Percentiles rank a stretch among this genome's conserved stretches.
These are phyloP conservation scores for Phyllosticta paracitricarpa DNA, from an alignment of 2,329 filamentous ascomycete genomes.

Conservation along the genomic window DNA sequence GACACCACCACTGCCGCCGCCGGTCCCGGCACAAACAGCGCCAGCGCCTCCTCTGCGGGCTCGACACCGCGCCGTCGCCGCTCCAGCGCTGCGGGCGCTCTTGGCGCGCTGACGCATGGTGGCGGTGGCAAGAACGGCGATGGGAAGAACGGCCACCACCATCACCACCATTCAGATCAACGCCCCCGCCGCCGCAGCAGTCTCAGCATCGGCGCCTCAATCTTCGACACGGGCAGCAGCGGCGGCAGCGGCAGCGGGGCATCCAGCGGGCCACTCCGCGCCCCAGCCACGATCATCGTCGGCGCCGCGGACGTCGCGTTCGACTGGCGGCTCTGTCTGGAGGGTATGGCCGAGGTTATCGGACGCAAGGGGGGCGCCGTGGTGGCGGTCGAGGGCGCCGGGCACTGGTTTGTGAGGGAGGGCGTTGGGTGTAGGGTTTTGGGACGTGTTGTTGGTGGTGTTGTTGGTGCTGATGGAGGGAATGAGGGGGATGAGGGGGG, in stretches of 20 bases:
- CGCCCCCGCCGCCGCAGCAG: constrained; percentile 3
- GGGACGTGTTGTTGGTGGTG: constrained; percentile 28
- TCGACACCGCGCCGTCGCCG: background rate
- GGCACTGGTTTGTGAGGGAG: constrained; percentile 47
- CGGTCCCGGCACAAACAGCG: background rate
- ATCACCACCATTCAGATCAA: background rate
- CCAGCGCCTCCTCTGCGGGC: background rate
- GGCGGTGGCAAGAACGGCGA: constrained; percentile 15
- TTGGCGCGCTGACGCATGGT: constrained; percentile 6
- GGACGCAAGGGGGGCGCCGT: constrained; percentile 40
- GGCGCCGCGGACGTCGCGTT: constrained; percentile 44
- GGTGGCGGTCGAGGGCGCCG: constrained; percentile 35
- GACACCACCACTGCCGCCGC: background rate
- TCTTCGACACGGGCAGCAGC: constrained; percentile 30
- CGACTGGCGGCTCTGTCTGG: constrained; percentile 38
- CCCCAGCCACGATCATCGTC: constrained; percentile 44
- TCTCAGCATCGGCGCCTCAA: constrained; percentile 25
- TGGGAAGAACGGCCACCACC: constrained; percentile 1
- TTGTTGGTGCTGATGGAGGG: constrained; percentile 14
- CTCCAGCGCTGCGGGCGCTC: constrained; percentile 16
- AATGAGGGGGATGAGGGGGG: background rate
- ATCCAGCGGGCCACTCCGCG: constrained; percentile 36
- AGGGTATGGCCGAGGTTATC: constrained; percentile 44
- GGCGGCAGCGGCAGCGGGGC: constrained; percentile 17
- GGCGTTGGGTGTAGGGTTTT: constrained; percentile 33